Percentiles rank a stretch among this genome's conserved stretches.
Conservation (phyloP, 2,329 filamentous ascomycete genomes). For the Hypoxylon sp. region DNA sequence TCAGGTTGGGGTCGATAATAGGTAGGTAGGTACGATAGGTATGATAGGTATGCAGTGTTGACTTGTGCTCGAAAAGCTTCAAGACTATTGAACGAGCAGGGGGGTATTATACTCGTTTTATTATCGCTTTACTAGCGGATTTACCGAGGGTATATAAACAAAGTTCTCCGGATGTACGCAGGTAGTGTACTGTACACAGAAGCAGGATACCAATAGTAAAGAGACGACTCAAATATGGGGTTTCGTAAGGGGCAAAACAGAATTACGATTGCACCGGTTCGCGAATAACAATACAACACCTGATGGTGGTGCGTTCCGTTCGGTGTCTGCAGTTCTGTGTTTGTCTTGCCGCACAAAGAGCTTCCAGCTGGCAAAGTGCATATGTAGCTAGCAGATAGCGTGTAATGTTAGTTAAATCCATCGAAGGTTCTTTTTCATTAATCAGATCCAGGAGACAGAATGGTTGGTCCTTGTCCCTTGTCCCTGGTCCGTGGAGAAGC, state of each 20-base stretch:
- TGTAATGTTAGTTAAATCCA: slow-evolving; percentile 25
- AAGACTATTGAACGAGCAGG: slow-evolving; percentile 10
- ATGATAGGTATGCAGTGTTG: slow-evolving; percentile 24
- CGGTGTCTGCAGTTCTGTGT: slow-evolving; percentile 19
- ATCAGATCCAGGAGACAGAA: slow-evolving; percentile 28
- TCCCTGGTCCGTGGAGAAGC: slow-evolving; percentile 40
- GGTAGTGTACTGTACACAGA: too few relatives aligned
- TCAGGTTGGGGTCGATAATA: slow-evolving; percentile 9
- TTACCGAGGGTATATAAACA: slow-evolving; percentile 33
- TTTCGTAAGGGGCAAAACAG: slow-evolving; percentile 26
- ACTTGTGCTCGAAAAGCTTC: slow-evolving; percentile 31
- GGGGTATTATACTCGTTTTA: slow-evolving; percentile 23
- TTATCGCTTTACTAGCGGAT: slow-evolving; percentile 35
- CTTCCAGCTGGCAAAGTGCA: slow-evolving; percentile 32
- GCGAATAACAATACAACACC: slow-evolving; percentile 32
- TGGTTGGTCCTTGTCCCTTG: slow-evolving; percentile 22
- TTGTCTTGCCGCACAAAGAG: slow-evolving; percentile 31
- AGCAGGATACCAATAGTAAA: slow-evolving; percentile 12
- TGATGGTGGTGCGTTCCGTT: slow-evolving; percentile 39
- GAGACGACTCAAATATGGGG: slow-evolving; percentile 18
- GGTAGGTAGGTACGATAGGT: slow-evolving; percentile 16
- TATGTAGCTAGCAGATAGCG: slow-evolving; percentile 32
- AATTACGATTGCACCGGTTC: slow-evolving; percentile 21
- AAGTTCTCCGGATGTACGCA: slow-evolving; percentile 21
- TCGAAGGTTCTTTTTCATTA: slow-evolving; percentile 25